phyloP scores from a whole-genome alignment of 352 stramenopile species.

The Blastocystis sp. region DNA sequence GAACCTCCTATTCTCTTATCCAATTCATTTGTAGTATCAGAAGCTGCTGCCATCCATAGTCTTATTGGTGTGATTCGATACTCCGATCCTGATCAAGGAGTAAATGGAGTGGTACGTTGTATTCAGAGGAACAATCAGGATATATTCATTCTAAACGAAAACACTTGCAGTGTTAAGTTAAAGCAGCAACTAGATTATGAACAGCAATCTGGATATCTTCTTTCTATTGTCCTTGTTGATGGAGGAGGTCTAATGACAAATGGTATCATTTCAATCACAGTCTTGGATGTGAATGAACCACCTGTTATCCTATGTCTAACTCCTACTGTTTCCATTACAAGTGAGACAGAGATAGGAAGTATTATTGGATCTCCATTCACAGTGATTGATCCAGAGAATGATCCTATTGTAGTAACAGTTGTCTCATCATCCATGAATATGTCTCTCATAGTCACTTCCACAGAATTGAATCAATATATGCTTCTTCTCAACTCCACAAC shows the following conservation, averaged over 20 bases:
- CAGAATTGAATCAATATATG: neutral
- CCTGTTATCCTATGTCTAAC: neutral
- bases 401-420: neutral
- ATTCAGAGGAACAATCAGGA: neutral
- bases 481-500: neutral
- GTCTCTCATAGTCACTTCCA: neutral
- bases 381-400: neutral
- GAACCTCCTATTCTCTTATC: neutral
- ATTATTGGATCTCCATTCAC: neutral
- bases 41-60: neutral
- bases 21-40: neutral
- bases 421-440: neutral
- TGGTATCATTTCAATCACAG: neutral
- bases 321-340: neutral
- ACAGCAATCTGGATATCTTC: neutral
- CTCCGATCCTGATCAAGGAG: neutral
- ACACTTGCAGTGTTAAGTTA: neutral
- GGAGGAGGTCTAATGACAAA: neutral
- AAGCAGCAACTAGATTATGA: neutral
- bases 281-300: slow-evolving; percentile 40
- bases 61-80: neutral
- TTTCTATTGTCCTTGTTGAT: neutral
- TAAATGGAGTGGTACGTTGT: neutral
- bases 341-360: neutral
- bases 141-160: neutral